phyloP scores from a whole-genome alignment of 1,139 yeast species.

The Debaryomyces udenii region DNA sequence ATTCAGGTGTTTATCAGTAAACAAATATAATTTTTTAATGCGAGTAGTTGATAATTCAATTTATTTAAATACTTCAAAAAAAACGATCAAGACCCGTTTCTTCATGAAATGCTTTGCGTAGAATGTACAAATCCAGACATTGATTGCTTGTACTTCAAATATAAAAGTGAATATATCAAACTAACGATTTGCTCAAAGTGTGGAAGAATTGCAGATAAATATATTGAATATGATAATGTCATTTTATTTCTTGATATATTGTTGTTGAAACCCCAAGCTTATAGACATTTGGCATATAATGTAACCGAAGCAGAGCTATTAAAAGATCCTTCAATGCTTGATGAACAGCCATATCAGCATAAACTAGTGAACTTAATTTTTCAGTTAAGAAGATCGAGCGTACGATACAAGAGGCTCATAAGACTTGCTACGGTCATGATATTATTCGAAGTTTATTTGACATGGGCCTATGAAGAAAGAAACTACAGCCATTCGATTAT shows the following conservation, averaged over 20 bases:
- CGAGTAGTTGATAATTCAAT: background rate
- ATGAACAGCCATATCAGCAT: background rate
- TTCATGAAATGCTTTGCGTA: slow-evolving; percentile 72
- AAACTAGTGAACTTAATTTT: background rate
- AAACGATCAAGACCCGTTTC: background rate
- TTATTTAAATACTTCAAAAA: background rate
- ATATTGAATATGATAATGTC: slow-evolving; percentile 88
- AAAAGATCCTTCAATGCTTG: slow-evolving; percentile 16
- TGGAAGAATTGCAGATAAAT: slow-evolving; percentile 78
- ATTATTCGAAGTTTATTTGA: slow-evolving; percentile 86
- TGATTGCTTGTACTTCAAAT: slow-evolving; percentile 65
- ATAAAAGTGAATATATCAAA: slow-evolving; percentile 78
- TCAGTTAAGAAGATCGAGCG: background rate
- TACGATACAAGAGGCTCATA: slow-evolving; percentile 28
- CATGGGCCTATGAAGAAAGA: slow-evolving; percentile 90
- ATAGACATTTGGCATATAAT: slow-evolving; percentile 85
- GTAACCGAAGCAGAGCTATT: slow-evolving; percentile 42
- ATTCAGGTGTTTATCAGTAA: background rate
- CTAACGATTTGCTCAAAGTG: slow-evolving; percentile 79
- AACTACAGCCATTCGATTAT: slow-evolving; percentile 33
- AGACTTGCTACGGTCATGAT: slow-evolving; percentile 66
- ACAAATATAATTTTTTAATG: background rate
- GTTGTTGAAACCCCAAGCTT: slow-evolving; percentile 84
- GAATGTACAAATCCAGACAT: slow-evolving; percentile 73
- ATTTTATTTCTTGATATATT: slow-evolving; percentile 80